These are phyloP conservation scores for Coemansia sp. DNA, from an alignment of 192 early-diverging fungal species.

Conservation along the genomic window DNA sequence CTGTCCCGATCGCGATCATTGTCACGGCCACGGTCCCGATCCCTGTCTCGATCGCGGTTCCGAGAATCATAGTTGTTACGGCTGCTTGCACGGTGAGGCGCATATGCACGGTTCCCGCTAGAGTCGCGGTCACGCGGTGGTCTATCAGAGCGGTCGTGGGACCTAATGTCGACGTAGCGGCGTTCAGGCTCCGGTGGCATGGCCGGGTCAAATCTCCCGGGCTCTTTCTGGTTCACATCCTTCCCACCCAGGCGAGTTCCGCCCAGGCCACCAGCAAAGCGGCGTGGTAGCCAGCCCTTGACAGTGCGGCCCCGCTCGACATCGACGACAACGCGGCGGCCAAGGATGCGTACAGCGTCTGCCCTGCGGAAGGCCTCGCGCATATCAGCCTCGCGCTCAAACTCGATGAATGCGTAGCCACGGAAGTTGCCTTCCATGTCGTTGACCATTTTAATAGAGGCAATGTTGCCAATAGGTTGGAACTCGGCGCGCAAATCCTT, in stretches of 20 bases:
- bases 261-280: conserved; percentile 52
- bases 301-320: conserved; percentile 97
- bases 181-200: conserved; percentile 9
- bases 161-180: conserved; percentile 15
- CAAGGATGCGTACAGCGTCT: conserved; percentile 85
- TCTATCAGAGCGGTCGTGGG: conserved; percentile 8
- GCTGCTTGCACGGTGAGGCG: conserved; percentile 12
- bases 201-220: conserved; percentile 44
- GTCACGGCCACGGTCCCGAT: neutral
- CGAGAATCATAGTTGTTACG: conserved; percentile 16
- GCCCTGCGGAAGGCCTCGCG: conserved; percentile 66
- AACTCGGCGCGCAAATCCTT: conserved; percentile 75
- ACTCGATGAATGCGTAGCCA: conserved; percentile 97
- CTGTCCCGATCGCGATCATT: conserved; percentile 7
- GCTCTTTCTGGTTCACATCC: conserved; percentile 38
- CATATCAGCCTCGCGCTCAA: conserved; percentile 84
- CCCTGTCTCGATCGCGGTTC: conserved; percentile 17
- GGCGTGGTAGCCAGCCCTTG: conserved; percentile 85
- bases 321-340: conserved; percentile 85
- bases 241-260: conserved; percentile 45
- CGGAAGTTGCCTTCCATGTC: conserved; percentile 72
- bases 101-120: conserved; percentile 21
- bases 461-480: conserved; percentile 70
- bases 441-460: conserved; percentile 71
- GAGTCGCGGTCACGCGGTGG: conserved; percentile 20